These are phyloP conservation scores for Rhodomyrtus tomentosa DNA, from an alignment of 345 rosid genomes.

Conservation along the genomic window DNA sequence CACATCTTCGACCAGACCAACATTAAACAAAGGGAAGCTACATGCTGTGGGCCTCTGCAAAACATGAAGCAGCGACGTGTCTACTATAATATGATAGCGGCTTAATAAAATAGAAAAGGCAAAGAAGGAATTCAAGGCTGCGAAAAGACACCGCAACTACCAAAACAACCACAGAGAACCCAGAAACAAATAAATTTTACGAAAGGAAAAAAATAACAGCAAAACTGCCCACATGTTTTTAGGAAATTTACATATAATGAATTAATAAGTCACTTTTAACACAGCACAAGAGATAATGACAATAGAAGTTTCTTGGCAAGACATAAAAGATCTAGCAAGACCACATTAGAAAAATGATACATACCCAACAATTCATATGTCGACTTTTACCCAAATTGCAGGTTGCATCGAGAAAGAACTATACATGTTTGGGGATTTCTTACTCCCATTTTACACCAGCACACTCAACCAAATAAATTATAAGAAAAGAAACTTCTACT, in stretches of 20 bases:
- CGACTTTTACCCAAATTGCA: not conserved
- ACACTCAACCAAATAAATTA: not conserved
- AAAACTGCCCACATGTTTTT: not conserved
- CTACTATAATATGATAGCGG: not conserved
- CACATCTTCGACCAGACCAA: not conserved
- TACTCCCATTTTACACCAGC: not conserved
- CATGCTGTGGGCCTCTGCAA: not conserved
- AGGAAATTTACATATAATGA: not conserved
- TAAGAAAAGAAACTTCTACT: not conserved
- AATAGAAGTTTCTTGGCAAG: not conserved
- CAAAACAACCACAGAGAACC: constrained; percentile 21
- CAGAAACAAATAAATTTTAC: not conserved
- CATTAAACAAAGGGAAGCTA: not conserved
- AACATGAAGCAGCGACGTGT: not conserved
- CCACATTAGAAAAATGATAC: not conserved
- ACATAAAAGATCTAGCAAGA: not conserved
- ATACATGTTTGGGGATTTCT: not conserved
- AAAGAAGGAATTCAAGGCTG: constrained; percentile 2
- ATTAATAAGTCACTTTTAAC: not conserved
- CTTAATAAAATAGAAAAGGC: not conserved
- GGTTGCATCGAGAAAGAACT: not conserved
- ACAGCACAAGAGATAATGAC: not conserved
- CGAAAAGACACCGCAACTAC: constrained; percentile 40
- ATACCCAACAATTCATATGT: not conserved
- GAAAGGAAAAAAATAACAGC: not conserved